Evolutionary conservation across 306 rosid genomes (phyloP).

Genomic region (Pterocarpus macrocarpus): DNA sequence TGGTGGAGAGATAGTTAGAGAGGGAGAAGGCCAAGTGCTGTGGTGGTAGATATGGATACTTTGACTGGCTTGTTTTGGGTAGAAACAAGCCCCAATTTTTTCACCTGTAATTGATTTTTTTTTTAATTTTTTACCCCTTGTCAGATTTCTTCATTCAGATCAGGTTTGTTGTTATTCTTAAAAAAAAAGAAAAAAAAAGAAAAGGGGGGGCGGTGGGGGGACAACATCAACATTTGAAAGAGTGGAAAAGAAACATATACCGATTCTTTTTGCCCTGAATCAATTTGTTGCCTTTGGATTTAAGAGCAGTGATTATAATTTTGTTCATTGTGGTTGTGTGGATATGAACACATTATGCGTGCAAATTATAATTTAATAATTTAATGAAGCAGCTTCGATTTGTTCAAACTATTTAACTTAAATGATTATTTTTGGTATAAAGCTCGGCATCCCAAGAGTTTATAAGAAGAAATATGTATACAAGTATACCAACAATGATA

Average conservation of each 20-base stretch:
- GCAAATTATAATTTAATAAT: not conserved
- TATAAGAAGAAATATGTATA: not conserved
- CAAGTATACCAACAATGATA: too few relatives aligned
- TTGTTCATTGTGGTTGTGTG: not conserved
- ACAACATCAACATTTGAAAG: slow-evolving; percentile 37
- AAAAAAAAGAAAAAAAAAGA: too few relatives aligned
- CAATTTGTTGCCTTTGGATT: slow-evolving; percentile 14
- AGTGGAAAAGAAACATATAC: slow-evolving; percentile 34
- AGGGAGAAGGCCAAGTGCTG: slow-evolving; percentile 52
- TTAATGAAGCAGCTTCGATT: too few relatives aligned
- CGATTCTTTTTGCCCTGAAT: slow-evolving; percentile 27
- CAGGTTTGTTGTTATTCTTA: slow-evolving; percentile 50
- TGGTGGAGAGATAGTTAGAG: slow-evolving; percentile 41
- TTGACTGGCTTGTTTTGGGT: slow-evolving; percentile 58
- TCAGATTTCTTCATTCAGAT: slow-evolving; percentile 58
- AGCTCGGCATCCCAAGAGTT: not conserved
- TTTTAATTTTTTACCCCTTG: slow-evolving; percentile 34
- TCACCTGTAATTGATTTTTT: slow-evolving; percentile 64
- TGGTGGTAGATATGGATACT: slow-evolving; percentile 62
- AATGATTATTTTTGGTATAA: too few relatives aligned
- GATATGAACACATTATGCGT: not conserved
- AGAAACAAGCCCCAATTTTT: slow-evolving; percentile 66
- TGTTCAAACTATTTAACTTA: too few relatives aligned
- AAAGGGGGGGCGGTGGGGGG: not conserved
- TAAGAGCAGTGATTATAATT: not conserved